These are phyloP conservation scores for Calonectria honghensis DNA, from an alignment of 2,329 filamentous ascomycete genomes.

Conservation along the genomic window DNA sequence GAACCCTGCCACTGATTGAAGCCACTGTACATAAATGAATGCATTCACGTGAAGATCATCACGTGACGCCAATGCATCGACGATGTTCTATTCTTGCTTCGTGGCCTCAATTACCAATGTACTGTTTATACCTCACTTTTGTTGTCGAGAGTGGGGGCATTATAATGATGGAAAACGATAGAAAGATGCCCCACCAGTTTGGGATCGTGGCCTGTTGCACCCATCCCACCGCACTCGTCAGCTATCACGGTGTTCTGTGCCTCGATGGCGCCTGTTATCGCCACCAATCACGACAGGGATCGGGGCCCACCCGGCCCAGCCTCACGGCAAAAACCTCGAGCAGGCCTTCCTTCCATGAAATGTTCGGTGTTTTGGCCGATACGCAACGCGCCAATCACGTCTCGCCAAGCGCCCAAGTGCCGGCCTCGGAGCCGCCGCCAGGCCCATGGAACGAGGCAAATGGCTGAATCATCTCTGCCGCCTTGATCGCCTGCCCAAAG, in stretches of 20 bases:
- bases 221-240: background rate
- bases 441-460: background rate
- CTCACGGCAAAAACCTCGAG: constrained; percentile 3
- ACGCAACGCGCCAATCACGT: background rate
- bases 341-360: background rate
- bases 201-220: background rate
- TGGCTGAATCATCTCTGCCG: background rate
- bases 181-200: background rate
- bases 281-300: background rate
- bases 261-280: background rate
- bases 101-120: background rate
- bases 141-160: background rate
- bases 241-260: constrained; percentile 12
- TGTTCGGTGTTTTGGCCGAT: background rate
- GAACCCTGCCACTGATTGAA: no score
- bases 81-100: no score
- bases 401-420: background rate
- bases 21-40: no score
- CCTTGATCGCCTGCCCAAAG: constrained; percentile 3
- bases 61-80: no score
- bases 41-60: no score
- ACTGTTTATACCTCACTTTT: background rate
- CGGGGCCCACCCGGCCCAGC: background rate
- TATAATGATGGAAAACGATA: background rate
- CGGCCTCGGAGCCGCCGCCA: background rate